Evolutionary conservation across 495 filamentous ascomycete species (phyloP), one percentile per base, ranked within the genome.

Genomic region (Penicillium silybi): DNA sequence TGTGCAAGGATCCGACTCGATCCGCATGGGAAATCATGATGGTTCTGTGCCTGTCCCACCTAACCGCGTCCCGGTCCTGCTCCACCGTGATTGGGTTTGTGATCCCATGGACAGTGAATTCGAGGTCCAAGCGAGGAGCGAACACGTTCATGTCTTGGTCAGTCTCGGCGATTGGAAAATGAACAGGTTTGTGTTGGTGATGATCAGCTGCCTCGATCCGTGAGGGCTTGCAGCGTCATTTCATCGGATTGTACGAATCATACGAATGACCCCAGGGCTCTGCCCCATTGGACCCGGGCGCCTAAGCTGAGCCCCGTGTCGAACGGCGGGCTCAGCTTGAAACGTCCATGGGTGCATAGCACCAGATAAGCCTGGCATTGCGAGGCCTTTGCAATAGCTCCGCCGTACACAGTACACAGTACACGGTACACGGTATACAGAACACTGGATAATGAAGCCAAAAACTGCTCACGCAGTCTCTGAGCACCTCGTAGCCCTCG

Each of bases 31-130:
- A 61, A 57, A 60, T 56, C 47, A 52, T 54, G 52, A 59, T 59
- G 56, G 52, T 49, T 62, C 42, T 57, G 59, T 65, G 53, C 56
- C 62, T 65, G 62, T 65, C 62, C 62, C 62, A 65, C 62, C 62
- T 56, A 53, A 42, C 56, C 50, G 50, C 50, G 55, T 50, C 34
- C 34, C 47, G 50, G 38, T 48, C 25, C 48, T 49, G 41, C 53
- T 62, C 59, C 62, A 63, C 62, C 48, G 39, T 53, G 46, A 58
- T 57, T 54, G 53, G 52, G 42, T 55, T 46, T 43, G 47, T 16
- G 34, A 26, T 43, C 41, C 16, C 20, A 29, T 34, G 25, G 34
- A 18, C 22, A 40, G 20, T 18, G 40, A 39, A 9, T 8, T 39
- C 40, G 17, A 42, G 22, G 32, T 8, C 35, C 34, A 48, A 46